Percentiles rank a stretch among this genome's conserved stretches.
These are phyloP conservation scores for Cochlearia excelsa DNA, from an alignment of 345 rosid genomes.

Conservation along the genomic window DNA sequence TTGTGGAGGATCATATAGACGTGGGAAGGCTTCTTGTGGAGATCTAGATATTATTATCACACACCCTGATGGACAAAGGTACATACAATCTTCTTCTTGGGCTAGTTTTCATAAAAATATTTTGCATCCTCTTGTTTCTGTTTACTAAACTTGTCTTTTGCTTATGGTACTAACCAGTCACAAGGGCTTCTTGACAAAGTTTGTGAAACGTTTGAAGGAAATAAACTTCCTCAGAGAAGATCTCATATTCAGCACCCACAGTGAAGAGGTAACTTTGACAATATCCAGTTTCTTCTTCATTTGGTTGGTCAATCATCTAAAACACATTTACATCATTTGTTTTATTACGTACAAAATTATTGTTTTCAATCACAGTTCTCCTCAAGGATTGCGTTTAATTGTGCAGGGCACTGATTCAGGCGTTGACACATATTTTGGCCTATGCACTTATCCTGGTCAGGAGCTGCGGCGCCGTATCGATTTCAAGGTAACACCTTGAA, in stretches of 20 bases:
- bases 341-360: neutral
- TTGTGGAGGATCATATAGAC: constrained; percentile 97
- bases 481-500: constrained; percentile 57
- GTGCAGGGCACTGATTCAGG: constrained; percentile 83
- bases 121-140: constrained; percentile 16
- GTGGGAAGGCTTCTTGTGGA: constrained; percentile 93
- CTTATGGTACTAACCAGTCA: constrained; percentile 49
- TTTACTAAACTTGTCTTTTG: constrained; percentile 25
- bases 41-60: constrained; percentile 82
- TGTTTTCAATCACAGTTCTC: neutral
- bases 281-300: constrained; percentile 14
- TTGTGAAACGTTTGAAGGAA: constrained; percentile 68
- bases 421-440: constrained; percentile 89
- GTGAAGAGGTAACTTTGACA: constrained; percentile 66
- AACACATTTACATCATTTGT: too few species aligned
- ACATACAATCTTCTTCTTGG: neutral
- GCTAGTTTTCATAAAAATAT: neutral
- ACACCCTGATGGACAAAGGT: constrained; percentile 94
- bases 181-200: constrained; percentile 74
- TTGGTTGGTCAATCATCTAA: constrained; percentile 4
- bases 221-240: constrained; percentile 77
- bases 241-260: constrained; percentile 73
- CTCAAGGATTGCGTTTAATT: neutral
- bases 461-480: constrained; percentile 82
- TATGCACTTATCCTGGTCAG: constrained; percentile 82